These are phyloP conservation scores for Eleusine indica DNA, from an alignment of 176 grass and related monocot species.

Conservation along the genomic window DNA sequence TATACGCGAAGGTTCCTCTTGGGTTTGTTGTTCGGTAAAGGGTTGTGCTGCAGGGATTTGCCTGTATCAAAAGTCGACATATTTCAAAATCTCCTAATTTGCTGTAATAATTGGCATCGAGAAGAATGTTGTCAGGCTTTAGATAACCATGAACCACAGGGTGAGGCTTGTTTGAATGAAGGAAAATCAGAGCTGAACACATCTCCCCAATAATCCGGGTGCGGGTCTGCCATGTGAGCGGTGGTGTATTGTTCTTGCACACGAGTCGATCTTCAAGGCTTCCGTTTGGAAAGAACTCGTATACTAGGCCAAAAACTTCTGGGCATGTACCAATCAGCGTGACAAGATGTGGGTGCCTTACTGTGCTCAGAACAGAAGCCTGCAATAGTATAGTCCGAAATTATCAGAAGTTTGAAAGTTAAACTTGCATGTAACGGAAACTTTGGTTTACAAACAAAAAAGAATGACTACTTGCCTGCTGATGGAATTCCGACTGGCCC, in stretches of 20 bases:
- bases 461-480: conserved; percentile 50
- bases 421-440: not conserved
- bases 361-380: conserved; percentile 56
- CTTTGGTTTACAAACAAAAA: conserved; percentile 4
- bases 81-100: conserved; percentile 66
- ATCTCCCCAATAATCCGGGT: conserved; percentile 62
- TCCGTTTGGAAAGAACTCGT: conserved; percentile 64
- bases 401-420: not conserved
- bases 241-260: conserved; percentile 36
- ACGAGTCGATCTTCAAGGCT: conserved; percentile 59
- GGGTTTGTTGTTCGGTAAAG: conserved; percentile 53
- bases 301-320: conserved; percentile 53
- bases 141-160: conserved; percentile 60
- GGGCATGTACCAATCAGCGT: conserved; percentile 64
- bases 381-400: conserved; percentile 27
- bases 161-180: conserved; percentile 58
- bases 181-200: conserved; percentile 65
- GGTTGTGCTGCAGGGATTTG: conserved; percentile 48
- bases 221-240: conserved; percentile 59
- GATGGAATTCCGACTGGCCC: conserved; percentile 54
- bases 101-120: conserved; percentile 62
- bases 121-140: conserved; percentile 63
- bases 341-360: conserved; percentile 70
- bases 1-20: conserved; percentile 60
- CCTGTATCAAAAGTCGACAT: conserved; percentile 48